Evolutionary conservation across 148 eudicot species (phyloP).

Genomic region (Suaeda aralocaspica): DNA sequence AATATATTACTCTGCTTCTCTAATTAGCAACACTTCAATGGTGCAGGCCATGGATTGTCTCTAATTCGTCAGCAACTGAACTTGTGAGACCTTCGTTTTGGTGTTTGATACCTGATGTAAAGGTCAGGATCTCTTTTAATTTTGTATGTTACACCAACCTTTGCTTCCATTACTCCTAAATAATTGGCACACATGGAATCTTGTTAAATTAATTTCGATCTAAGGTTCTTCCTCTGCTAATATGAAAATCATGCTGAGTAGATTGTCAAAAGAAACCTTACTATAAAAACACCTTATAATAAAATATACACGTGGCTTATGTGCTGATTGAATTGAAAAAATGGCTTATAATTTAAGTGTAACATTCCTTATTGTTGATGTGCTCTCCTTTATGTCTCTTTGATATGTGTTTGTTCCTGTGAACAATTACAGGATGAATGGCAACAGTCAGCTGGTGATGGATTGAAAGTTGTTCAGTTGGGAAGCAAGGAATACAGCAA

Average conservation of each 20-base stretch:
- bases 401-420: neutral
- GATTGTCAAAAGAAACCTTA: too few species aligned
- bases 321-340: too few species aligned
- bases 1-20: neutral
- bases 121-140: slow-evolving; percentile 27
- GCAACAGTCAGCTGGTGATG: slow-evolving; percentile 23
- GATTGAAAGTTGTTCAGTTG: slow-evolving; percentile 29
- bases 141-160: neutral
- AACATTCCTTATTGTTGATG: neutral
- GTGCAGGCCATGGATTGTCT: slow-evolving; percentile 56
- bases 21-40: neutral
- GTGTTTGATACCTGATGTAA: slow-evolving; percentile 26
- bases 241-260: too few species aligned
- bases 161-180: neutral
- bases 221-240: too few species aligned
- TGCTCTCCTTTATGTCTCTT: neutral
- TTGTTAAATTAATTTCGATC: too few species aligned
- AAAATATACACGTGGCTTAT: too few species aligned
- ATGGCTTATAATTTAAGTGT: too few species aligned
- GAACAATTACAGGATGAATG: neutral
- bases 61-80: slow-evolving; percentile 19
- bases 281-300: too few species aligned
- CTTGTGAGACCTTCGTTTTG: slow-evolving; percentile 21
- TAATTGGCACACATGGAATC: too few species aligned
- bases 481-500: slow-evolving; percentile 44